Evolutionary conservation across 2,329 filamentous ascomycete species (phyloP).

Genomic region (Coniella lustricola): DNA sequence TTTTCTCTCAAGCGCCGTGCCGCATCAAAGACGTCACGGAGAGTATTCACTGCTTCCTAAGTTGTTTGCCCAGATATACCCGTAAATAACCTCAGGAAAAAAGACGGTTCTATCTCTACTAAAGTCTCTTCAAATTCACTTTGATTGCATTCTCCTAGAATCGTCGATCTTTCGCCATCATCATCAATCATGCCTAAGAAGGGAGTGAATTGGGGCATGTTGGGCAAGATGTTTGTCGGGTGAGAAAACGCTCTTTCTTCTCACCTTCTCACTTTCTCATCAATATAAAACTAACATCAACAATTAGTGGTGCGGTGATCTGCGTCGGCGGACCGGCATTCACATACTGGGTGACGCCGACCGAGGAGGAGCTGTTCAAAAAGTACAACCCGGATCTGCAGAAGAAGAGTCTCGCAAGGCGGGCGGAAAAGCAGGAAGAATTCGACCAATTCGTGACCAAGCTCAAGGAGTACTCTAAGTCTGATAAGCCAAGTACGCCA

Average conservation of each 20-base stretch:
- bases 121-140: too few species aligned
- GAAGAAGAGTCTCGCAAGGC: slow-evolving; percentile 73
- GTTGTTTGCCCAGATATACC: too few species aligned
- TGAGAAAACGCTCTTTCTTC: too few species aligned
- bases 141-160: too few species aligned
- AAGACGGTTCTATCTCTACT: too few species aligned
- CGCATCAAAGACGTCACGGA: slow-evolving; percentile 1
- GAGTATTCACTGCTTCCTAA: background rate
- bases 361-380: slow-evolving; percentile 87
- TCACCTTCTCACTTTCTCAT: slow-evolving; percentile 15
- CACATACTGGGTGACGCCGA: slow-evolving; percentile 71
- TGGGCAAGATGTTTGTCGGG: slow-evolving; percentile 65
- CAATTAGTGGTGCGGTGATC: slow-evolving; percentile 58
- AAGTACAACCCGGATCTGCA: slow-evolving; percentile 94
- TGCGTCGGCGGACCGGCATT: slow-evolving; percentile 81
- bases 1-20: background rate
- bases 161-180: background rate
- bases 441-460: slow-evolving; percentile 81
- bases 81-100: too few species aligned
- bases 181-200: slow-evolving; percentile 36
- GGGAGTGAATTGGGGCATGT: slow-evolving; percentile 48
- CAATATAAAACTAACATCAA: slow-evolving; percentile 10
- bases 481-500: slow-evolving; percentile 79
- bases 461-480: slow-evolving; percentile 84
- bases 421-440: slow-evolving; percentile 70